Conservation (phyloP, 2,329 filamentous ascomycete genomes). For the Colletotrichum sp. region DNA sequence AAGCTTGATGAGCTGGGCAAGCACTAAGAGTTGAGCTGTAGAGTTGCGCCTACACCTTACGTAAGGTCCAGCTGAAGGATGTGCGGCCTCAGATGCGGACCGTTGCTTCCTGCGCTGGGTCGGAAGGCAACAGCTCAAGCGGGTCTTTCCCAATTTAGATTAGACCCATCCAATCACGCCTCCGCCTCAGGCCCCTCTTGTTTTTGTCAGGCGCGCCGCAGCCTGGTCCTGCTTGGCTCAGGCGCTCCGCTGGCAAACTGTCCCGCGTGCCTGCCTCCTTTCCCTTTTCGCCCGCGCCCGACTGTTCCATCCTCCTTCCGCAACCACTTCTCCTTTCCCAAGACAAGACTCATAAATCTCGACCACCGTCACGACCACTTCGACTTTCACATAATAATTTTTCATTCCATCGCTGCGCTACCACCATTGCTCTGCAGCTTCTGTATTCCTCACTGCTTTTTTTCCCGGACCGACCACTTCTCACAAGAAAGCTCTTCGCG, state of each 20-base stretch:
- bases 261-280: conserved; percentile 5
- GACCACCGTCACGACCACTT: neutral
- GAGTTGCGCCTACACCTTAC: neutral
- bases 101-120: conserved; percentile 5
- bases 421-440: neutral
- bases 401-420: neutral
- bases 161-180: neutral
- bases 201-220: conserved; percentile 20
- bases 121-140: conserved; percentile 7
- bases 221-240: neutral
- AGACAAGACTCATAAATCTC: conserved; percentile 2
- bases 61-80: neutral
- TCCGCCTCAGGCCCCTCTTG: conserved; percentile 1
- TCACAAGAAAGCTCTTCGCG: neutral
- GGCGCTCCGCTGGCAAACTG: conserved; percentile 8
- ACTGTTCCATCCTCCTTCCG: neutral
- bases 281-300: conserved; percentile 11
- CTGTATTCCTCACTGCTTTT: neutral
- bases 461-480: neutral
- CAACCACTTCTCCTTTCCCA: neutral
- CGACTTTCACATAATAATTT: neutral
- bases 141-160: neutral
- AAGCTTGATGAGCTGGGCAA: neutral
- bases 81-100: neutral
- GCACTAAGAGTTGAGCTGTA: neutral